A percentile compares a stretch with the other conserved stretches of the same genome.
These are phyloP conservation scores for Musa acuminata DNA, from an alignment of 176 grass and related monocot genomes.

Conservation along the genomic window DNA sequence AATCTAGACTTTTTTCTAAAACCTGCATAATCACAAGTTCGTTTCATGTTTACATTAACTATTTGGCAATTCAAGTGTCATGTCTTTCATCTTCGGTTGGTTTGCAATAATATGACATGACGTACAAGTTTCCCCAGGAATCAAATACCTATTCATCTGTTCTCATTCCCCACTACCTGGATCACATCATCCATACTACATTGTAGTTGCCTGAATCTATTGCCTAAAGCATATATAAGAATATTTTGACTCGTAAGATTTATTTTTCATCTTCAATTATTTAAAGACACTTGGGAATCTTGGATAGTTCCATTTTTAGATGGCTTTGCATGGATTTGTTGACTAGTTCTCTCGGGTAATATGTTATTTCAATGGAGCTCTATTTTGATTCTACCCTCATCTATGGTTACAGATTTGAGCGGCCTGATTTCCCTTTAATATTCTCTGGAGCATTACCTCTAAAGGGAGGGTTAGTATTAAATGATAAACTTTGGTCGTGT, in stretches of 20 bases:
- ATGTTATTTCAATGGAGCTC: neutral
- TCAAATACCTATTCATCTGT: no score
- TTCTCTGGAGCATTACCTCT: conserved; percentile 81
- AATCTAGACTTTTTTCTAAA: no score
- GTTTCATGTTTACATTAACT: no score
- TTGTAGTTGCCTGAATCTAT: neutral
- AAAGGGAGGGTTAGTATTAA: conserved; percentile 55
- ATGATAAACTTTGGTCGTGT: neutral
- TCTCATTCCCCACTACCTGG: neutral
- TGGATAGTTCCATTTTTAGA: neutral
- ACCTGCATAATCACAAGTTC: no score
- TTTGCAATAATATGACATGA: no score
- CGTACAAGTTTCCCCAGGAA: no score
- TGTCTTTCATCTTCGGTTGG: no score
- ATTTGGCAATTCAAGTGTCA: no score
- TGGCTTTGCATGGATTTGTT: neutral
- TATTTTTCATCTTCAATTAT: neutral
- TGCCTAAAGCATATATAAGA: neutral
- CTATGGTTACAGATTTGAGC: conserved; percentile 56
- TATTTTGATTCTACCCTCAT: neutral
- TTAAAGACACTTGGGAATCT: neutral
- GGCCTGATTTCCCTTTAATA: conserved; percentile 61
- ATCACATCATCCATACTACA: neutral
- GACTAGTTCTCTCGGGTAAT: neutral
- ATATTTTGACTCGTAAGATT: neutral